Evolutionary conservation across 2,329 filamentous ascomycete genomes (phyloP).

Genomic region (Rhynchosporium agropyri): DNA sequence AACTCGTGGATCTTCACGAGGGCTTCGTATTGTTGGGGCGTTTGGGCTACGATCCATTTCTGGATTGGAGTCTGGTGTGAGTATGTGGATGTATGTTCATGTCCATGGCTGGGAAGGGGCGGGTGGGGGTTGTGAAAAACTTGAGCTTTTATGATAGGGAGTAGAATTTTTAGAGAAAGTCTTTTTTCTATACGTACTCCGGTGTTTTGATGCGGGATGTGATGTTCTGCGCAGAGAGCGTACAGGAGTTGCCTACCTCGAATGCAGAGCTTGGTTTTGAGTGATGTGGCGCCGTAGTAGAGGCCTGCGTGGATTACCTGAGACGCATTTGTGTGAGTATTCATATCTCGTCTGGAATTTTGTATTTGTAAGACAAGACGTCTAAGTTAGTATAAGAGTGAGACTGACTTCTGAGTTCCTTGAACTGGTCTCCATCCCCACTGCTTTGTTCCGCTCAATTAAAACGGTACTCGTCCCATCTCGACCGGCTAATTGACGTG

Average conservation of each 20-base stretch:
- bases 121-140: too few species aligned
- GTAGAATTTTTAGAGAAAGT: slow-evolving; percentile 53
- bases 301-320: slow-evolving; percentile 94
- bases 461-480: slow-evolving; percentile 65
- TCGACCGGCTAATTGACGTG: slow-evolving; percentile 60
- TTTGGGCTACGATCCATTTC: slow-evolving; percentile 96
- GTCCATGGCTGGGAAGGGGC: too few species aligned
- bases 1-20: slow-evolving; percentile 55
- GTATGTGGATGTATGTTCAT: too few species aligned
- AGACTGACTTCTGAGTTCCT: slow-evolving; percentile 63
- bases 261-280: slow-evolving; percentile 86
- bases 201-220: slow-evolving; percentile 71
- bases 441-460: slow-evolving; percentile 64
- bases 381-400: background rate
- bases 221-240: slow-evolving; percentile 67
- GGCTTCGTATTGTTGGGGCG: slow-evolving; percentile 56
- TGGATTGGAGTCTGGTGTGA: too few species aligned
- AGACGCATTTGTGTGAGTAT: background rate
- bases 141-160: too few species aligned
- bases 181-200: slow-evolving; percentile 86
- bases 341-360: background rate
- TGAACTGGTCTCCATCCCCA: slow-evolving; percentile 71
- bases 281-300: slow-evolving; percentile 63
- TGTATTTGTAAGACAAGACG: background rate
- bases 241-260: slow-evolving; percentile 78